Conservation (phyloP, 78 protist genomes). For the Dictyostelium firmibasis region DNA sequence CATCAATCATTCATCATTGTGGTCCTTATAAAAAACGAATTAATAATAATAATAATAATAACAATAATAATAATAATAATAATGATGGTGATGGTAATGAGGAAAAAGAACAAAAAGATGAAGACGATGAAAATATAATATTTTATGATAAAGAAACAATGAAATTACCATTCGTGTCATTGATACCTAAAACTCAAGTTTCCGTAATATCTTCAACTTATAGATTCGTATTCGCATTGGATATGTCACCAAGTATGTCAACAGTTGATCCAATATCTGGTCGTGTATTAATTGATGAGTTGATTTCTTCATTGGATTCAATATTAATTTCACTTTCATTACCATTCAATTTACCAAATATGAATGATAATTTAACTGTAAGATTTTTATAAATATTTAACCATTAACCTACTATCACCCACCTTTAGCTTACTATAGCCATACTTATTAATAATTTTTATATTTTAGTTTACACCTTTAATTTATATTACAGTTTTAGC, state of each 20-base stretch:
- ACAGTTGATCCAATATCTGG: slow-evolving; percentile 66
- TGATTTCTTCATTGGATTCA: slow-evolving; percentile 25
- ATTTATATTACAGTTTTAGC: slow-evolving; percentile 69
- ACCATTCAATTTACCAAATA: slow-evolving; percentile 32
- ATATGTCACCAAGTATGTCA: slow-evolving; percentile 75
- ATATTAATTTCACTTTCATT: slow-evolving; percentile 20
- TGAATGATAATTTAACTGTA: slow-evolving; percentile 7
- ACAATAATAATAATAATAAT: too few relatives aligned
- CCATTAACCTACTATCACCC: too few relatives aligned
- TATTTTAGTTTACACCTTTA: slow-evolving; percentile 53
- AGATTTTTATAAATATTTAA: too few relatives aligned
- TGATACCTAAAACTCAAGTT: slow-evolving; percentile 66
- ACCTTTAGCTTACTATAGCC: too few relatives aligned
- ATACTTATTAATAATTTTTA: not conserved
- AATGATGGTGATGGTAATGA: too few relatives aligned
- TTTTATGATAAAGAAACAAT: not conserved
- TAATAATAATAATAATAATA: not conserved
- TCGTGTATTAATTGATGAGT: slow-evolving; percentile 42
- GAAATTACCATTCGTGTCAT: slow-evolving; percentile 33
- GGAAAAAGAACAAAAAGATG: too few relatives aligned
- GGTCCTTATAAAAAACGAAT: not conserved
- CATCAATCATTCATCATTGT: not conserved
- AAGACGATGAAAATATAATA: slow-evolving; percentile 3
- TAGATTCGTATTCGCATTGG: slow-evolving; percentile 53
- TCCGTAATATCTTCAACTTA: slow-evolving; percentile 36